Evolutionary conservation across 768 basidiomycete genomes (phyloP), one percentile per base, ranked within the genome.

Genomic region (Leucosporidium yakuticum): DNA sequence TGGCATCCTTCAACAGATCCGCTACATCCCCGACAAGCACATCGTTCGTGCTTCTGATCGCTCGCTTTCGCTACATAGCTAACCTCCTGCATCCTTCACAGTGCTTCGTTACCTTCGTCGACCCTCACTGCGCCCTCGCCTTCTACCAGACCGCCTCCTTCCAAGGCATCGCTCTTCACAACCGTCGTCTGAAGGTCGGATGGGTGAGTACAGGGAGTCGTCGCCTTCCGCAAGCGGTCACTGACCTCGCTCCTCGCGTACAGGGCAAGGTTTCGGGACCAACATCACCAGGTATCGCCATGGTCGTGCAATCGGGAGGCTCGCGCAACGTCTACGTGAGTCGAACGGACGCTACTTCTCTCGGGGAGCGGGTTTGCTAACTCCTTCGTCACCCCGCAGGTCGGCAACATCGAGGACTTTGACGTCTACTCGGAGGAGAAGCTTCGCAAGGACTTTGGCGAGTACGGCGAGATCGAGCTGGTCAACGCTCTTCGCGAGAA

Each of bases 1-100:
- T n/a, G 96, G 96, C 57, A 90, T 96, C 69, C 80, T 99, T 60
- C 91, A 97, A 81, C 92, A 91, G 79, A 87, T 99, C 76, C 82
- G 91, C 70, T 95, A 93, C 78, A 89, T 98, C 86, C 87, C 88
- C 70, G 96, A 98, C 75, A 96, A 97, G 82, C 92, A 95, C 77
- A 96, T 96, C 76, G 92, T 92, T 23, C 39, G 65, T 53, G n/a
- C n/a, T 19, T 20, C 74, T 23, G 14, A 23, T 23, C 34, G 90
- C 50, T 61, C 49, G 11, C 29, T 29, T 12, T 64, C 47, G 51
- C 68, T 65, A 48, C 71, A 12, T 39, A n/a, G 49, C 70, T 67
- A 69, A 60, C 56, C 21, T 60, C 34, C 51, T 1, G 60, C 63
- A 47, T 54, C 23, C 60, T n/a, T 4, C 31, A 19, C 32, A 64